These are phyloP conservation scores for Prunus kanzakura DNA, from an alignment of 306 rosid species.

Conservation along the genomic window DNA sequence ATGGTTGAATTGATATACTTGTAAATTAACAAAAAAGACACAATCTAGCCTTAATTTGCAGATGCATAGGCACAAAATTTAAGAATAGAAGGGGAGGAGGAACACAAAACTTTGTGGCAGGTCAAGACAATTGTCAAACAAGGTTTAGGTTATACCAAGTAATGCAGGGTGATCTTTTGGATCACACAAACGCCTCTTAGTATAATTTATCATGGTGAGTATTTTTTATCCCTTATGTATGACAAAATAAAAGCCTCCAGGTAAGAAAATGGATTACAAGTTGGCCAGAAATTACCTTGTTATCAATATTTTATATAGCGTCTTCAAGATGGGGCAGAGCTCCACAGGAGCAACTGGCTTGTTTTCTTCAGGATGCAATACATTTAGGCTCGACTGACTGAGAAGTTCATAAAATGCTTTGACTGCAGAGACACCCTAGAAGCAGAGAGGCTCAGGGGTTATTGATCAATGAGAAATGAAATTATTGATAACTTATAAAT, in stretches of 20 bases:
- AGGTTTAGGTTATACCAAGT: background rate
- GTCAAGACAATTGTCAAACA: background rate
- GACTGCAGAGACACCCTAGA: slow-evolving; percentile 89
- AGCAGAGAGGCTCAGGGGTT: slow-evolving; percentile 2
- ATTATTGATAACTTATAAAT: too few relatives aligned
- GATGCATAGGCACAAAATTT: background rate
- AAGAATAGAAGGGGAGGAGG: background rate
- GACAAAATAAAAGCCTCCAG: background rate
- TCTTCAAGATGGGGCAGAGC: slow-evolving; percentile 92
- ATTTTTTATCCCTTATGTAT: background rate
- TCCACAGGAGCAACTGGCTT: slow-evolving; percentile 90
- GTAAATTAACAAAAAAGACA: background rate
- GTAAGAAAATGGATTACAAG: background rate
- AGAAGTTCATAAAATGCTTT: slow-evolving; percentile 75
- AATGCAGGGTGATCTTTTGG: background rate
- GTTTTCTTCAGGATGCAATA: slow-evolving; percentile 82
- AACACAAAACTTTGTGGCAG: too few relatives aligned
- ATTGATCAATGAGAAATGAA: too few relatives aligned
- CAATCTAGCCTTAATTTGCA: background rate
- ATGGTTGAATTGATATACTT: background rate
- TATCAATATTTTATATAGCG: slow-evolving; percentile 72
- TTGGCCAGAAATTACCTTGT: slow-evolving; percentile 47
- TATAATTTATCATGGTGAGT: background rate
- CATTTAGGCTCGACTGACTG: slow-evolving; percentile 85
- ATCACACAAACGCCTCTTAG: background rate